Evolutionary conservation across 352 stramenopile genomes (phyloP), one percentile per base, ranked within the genome.

Genomic region (Thalassiosira livingstoniorum): DNA sequence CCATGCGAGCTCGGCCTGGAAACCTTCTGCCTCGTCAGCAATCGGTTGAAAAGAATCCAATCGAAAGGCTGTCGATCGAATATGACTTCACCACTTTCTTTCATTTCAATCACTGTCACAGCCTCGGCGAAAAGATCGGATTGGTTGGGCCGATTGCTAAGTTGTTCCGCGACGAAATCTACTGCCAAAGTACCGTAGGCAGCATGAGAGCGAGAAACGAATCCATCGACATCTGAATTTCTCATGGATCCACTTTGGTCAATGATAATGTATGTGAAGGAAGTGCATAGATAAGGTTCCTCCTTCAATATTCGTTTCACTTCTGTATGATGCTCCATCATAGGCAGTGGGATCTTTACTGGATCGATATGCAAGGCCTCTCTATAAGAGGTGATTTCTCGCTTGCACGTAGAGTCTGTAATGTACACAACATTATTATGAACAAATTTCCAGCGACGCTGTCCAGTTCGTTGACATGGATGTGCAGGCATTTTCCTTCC

Each of bases 51-150:
- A 13, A 91, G 42, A 39, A 91, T 85, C 86, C 86, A 91, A 63
- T 91, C 82, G 15, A 90, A 57, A 13, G 87, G 87, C 45, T 83
- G 69, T 68, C 70, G 60, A 5, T 79, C 29, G 25, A 86, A 66
- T 23, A 90, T 21, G 32, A 84, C 62, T 60, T 47, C 45, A 32
- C 62, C 78, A 10, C 45, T 54, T 32, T 88, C 72, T 15, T 74
- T 81, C 71, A 92, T 89, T 75, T 92, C 87, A 66, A 92, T 81
- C 0, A 92, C 51, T 7, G 87, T 85, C 1, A 92, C 76, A 53
- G 73, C 31, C 37, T 92, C 87, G 2, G 71, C 51, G 54, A 76
- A 68, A 32, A 83, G 76, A 25, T 87, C 80, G 32, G 82, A 73
- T 18, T 54, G 37, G 27, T 70, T 75, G 2, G 37, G 31, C 32